A percentile compares a stretch with the other conserved stretches of the same genome.
These are phyloP conservation scores for Sisymbrium altissimum DNA, from an alignment of 345 rosid species.

Conservation along the genomic window DNA sequence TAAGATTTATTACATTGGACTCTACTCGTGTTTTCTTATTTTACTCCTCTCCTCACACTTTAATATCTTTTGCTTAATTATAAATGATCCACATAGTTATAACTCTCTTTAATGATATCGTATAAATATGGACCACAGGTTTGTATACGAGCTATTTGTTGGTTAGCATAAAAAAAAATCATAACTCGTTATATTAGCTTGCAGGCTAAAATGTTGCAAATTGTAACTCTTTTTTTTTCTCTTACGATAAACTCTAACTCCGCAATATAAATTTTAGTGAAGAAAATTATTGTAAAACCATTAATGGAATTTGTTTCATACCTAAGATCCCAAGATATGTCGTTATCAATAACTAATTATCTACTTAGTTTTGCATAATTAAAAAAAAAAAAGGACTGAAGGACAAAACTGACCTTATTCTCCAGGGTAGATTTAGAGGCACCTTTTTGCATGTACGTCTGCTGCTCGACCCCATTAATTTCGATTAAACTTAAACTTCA, in stretches of 20 bases:
- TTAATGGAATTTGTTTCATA: not conserved
- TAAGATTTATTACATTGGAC: not conserved
- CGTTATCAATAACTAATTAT: not conserved
- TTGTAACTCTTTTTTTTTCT: not conserved
- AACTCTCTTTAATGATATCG: not conserved
- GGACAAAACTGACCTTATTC: conserved; percentile 15
- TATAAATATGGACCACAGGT: not conserved
- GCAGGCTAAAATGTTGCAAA: not conserved
- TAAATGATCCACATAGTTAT: not conserved
- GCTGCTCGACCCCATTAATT: conserved; percentile 10
- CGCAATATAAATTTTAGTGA: not conserved
- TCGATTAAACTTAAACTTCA: not conserved
- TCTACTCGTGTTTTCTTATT: not conserved
- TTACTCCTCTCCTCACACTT: conserved; percentile 7
- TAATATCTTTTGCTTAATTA: not conserved
- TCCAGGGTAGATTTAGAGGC: conserved; percentile 28
- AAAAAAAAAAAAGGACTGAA: not conserved
- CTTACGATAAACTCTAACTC: not conserved
- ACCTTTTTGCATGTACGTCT: conserved; percentile 23
- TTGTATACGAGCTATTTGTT: not conserved
- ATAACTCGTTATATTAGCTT: not conserved
- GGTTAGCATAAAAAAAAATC: not conserved
- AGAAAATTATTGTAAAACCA: not conserved
- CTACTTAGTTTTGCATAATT: not conserved
- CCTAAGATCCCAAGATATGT: not conserved